Evolutionary conservation across 1,284 basidiomycete genomes (phyloP).

Genomic region (Fomitopsis palustris): DNA sequence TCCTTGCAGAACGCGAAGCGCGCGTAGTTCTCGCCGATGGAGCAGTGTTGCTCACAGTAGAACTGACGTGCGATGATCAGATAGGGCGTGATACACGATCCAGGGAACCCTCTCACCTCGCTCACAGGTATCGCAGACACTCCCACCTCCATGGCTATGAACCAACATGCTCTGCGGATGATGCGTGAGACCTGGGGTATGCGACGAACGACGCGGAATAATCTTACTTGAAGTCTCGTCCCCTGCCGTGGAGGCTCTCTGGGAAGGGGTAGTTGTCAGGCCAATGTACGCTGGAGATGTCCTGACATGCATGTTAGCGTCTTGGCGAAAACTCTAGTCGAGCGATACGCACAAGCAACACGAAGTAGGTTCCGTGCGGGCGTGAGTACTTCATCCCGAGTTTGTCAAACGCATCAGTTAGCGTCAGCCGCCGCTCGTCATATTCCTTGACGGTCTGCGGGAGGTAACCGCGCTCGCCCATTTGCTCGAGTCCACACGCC

Average conservation of each 20-base stretch:
- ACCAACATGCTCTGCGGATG: slow-evolving; percentile 75
- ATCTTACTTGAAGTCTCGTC: slow-evolving; percentile 81
- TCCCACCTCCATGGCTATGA: slow-evolving; percentile 83
- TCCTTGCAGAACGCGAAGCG: slow-evolving; percentile 97
- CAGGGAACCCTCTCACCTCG: slow-evolving; percentile 55
- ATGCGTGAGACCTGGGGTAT: slow-evolving; percentile 4
- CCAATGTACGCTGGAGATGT: slow-evolving; percentile 78
- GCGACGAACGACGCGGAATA: slow-evolving; percentile 17
- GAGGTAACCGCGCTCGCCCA: slow-evolving; percentile 74
- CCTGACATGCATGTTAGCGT: slow-evolving; percentile 40
- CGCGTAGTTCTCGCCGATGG: slow-evolving; percentile 82
- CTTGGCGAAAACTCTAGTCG: background rate
- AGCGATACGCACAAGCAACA: slow-evolving; percentile 63
- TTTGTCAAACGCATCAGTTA: slow-evolving; percentile 78
- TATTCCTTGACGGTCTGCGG: slow-evolving; percentile 80
- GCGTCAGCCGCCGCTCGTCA: slow-evolving; percentile 70
- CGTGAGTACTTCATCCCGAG: slow-evolving; percentile 85
- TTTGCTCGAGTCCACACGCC: slow-evolving; percentile 83
- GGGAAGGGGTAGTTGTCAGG: slow-evolving; percentile 87
- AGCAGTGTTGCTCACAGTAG: slow-evolving; percentile 82
- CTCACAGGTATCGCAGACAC: slow-evolving; percentile 93
- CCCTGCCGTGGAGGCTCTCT: slow-evolving; percentile 70
- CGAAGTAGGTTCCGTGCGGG: slow-evolving; percentile 89
- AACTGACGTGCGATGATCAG: slow-evolving; percentile 51
- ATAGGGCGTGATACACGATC: background rate